These are phyloP conservation scores for Neonectria punicea DNA, from an alignment of 2,329 filamentous ascomycete genomes.

Conservation along the genomic window DNA sequence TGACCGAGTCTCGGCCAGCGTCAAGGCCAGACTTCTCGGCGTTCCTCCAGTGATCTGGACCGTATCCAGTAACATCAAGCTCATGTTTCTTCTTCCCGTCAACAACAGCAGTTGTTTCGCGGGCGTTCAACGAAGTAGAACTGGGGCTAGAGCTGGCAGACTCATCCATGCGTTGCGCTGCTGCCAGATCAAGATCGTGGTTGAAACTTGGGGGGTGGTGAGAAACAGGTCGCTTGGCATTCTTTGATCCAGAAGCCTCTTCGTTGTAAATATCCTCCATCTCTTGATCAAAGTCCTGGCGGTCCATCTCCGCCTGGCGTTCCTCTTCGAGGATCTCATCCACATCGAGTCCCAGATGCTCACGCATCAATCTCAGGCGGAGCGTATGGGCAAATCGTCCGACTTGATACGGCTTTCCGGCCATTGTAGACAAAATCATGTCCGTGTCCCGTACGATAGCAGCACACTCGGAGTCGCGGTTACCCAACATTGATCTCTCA, in stretches of 20 bases:
- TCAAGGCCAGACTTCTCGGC: constrained; percentile 70
- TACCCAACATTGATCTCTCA: constrained; percentile 93
- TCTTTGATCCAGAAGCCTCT: constrained; percentile 41
- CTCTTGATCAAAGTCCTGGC: constrained; percentile 65
- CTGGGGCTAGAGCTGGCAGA: constrained; percentile 22
- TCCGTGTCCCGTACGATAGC: constrained; percentile 92
- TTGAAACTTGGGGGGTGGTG: constrained; percentile 70
- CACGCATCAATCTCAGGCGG: constrained; percentile 92
- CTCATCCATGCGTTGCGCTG: constrained; percentile 61
- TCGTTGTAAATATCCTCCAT: constrained; percentile 72
- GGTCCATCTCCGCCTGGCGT: constrained; percentile 72
- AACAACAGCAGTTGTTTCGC: constrained; percentile 51
- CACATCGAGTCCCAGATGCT: constrained; percentile 95
- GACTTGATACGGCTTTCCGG: constrained; percentile 86
- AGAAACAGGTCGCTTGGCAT: constrained; percentile 49
- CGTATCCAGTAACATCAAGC: constrained; percentile 82
- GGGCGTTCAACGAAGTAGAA: constrained; percentile 35
- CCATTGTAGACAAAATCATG: constrained; percentile 93
- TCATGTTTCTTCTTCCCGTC: constrained; percentile 70
- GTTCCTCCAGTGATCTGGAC: constrained; percentile 78
- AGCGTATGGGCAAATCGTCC: constrained; percentile 93
- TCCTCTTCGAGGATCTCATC: constrained; percentile 89
- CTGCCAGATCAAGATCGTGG: constrained; percentile 63
- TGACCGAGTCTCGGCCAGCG: constrained; percentile 75
- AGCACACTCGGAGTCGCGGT: constrained; percentile 90